Base-by-base conservation (phyloP, 345 rosid genomes). In the Linum lewisii region DNA sequence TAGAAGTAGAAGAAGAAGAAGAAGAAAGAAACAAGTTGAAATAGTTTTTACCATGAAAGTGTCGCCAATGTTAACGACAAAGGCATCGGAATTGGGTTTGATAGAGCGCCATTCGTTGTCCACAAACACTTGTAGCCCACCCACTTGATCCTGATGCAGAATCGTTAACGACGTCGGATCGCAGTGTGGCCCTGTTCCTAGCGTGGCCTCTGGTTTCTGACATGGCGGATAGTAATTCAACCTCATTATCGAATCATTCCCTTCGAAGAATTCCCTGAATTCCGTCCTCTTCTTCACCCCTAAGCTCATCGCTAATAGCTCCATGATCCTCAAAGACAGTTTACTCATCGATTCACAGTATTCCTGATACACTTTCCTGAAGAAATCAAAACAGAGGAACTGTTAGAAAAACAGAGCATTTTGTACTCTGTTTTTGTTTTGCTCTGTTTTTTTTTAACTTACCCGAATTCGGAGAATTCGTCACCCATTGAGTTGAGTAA, bases 131-230 rank as follows among this genome's bases (percentile, higher is more conserved):
- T 66, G 63, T 3, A 66, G 42, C 10, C 69, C 69, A n/a, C 69
- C 59, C n/a, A 66, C 63, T 37, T 66, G 69, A 58, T 66, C 69
- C 38, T 66, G 69, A 58, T 66, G 69, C 23, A 66, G 69, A 58
- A 66, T 66, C 25, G 69, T 58, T 36, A 66, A 23, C 10, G 69
- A 66, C 4, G 63, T 58, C 38, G 63, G 52, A 52, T 66, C 69
- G 20, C 69, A 66, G 42, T 66, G 69, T 18, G 69, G 69, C 0
- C 69, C 69, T 2, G 69, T 66, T 52, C 69, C 69, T 7, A 66
- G 32, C 7, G 63, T 59, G 14, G 38, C 51, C 26, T 59, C 69
- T 0, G 69, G 69, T 25, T 58, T 53, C 42, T 37, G 63, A 22
- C 69, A 66, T 5, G 69, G 63, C 6, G 69, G 69, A 37, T 66